Evolutionary conservation across 2,329 filamentous ascomycete species (phyloP), one percentile per base, ranked within the genome.

Genomic region (Chrysoporthe puriensis): DNA sequence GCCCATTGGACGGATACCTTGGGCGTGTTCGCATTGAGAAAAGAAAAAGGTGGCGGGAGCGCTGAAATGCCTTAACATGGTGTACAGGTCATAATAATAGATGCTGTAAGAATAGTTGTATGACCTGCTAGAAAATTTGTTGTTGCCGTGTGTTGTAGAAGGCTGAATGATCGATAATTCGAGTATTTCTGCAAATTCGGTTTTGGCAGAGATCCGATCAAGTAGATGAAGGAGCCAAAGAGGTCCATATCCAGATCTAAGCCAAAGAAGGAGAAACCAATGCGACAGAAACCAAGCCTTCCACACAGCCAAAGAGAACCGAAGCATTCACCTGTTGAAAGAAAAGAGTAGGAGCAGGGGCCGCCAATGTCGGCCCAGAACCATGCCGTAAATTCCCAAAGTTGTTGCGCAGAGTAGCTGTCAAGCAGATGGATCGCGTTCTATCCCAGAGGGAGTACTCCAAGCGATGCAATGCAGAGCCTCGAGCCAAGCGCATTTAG

Each of bases 41-140:
- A 57, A 36, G 54, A 36, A 63, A 44, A 40, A 40, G 8, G 48
- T 40, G 18, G 42, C 32, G 9, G 32, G 34, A 57, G 34, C n/a
- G 16, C 40, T 18, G 34, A 50, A 32, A 54, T 63, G 58, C 64
- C 58, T 32, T 40, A 8, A n/a, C 34, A 40, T 63, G 8, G n/a
- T 26, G 63, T 52, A 63, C 57, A 67, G 67, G 64, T 62, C 67
- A 69, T 62, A 58, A 62, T 62, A 62, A 64, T 61, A 69, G 54
- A 64, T 64, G 64, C 64, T 66, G 34, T 61, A 57, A 69, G 61
- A 69, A 66, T 48, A 59, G 48, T 64, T 63, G 67, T 67, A 67
- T 67, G 67, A 69, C 67, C 67, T 58, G 64, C 34, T 32, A 46
- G 48, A 57, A 36, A 66, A 54, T 8, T 54, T 64, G 32, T 14